These are phyloP conservation scores for Phanerochaete sordida DNA, from an alignment of 768 basidiomycete genomes.

Conservation along the genomic window DNA sequence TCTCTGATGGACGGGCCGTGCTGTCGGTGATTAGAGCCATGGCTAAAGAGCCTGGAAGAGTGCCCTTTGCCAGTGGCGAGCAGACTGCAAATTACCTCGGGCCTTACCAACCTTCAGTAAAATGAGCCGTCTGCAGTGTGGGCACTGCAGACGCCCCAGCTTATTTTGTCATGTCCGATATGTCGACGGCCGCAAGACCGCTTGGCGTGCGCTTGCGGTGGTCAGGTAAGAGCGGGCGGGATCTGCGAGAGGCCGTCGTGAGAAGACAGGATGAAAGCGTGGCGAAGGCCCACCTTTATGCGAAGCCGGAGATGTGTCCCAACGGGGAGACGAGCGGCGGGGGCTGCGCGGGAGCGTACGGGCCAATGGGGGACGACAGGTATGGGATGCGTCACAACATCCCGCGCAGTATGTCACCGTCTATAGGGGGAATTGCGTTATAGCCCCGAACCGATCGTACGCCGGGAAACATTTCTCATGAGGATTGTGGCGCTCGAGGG, in stretches of 20 bases:
- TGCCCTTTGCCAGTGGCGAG: neutral
- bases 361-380: neutral
- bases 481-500: neutral
- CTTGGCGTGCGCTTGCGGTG: too few species aligned
- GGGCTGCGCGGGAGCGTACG: neutral
- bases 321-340: neutral
- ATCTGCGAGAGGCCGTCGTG: too few species aligned
- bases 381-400: neutral
- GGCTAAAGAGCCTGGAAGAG: neutral
- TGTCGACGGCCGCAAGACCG: too few species aligned
- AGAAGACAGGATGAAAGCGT: too few species aligned
- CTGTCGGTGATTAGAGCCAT: neutral
- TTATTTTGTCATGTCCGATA: too few species aligned
- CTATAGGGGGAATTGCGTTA: neutral
- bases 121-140: neutral
- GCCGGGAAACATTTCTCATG: neutral
- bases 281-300: too few species aligned
- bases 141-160: neutral
- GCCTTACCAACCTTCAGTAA: neutral
- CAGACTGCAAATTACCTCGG: neutral
- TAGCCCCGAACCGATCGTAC: neutral
- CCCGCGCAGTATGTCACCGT: too few species aligned
- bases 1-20: neutral
- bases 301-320: too few species aligned
- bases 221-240: too few species aligned